Conservation (phyloP, 2,329 filamentous ascomycete genomes). For the Ophiostoma sp. region DNA sequence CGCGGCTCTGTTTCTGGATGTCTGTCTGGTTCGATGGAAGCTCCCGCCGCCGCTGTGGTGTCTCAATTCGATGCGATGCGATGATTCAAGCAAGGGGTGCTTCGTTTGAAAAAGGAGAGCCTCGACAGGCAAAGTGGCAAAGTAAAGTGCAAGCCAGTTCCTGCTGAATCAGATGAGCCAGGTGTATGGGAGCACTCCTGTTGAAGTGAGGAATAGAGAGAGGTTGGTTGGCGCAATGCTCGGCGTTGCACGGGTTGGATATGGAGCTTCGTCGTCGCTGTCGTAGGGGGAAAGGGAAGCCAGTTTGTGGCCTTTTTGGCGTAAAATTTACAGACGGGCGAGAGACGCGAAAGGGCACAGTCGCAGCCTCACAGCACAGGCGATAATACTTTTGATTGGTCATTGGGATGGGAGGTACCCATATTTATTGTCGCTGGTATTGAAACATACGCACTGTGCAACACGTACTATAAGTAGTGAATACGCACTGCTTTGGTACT, state of each 20-base stretch:
- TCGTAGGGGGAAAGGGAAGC: constrained; percentile 12
- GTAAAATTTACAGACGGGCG: constrained; percentile 21
- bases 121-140: constrained; percentile 6
- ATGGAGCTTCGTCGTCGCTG: constrained; percentile 17
- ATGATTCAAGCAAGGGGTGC: constrained; percentile 4
- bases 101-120: constrained; percentile 4
- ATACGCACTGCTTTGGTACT: not conserved
- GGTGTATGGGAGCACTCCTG: not conserved
- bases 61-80: not conserved
- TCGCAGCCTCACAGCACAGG: constrained; percentile 15
- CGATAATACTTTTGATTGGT: not conserved
- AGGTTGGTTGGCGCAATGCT: constrained; percentile 17
- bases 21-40: constrained; percentile 7
- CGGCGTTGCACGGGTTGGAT: constrained; percentile 10
- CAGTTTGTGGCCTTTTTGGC: constrained; percentile 18
- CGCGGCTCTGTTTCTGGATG: not conserved
- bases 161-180: not conserved
- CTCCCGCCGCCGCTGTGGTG: not conserved
- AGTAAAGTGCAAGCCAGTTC: constrained; percentile 5
- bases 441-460: constrained; percentile 11
- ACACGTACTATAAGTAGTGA: not conserved
- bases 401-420: not conserved
- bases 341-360: constrained; percentile 16
- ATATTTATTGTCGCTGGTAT: constrained; percentile 6
- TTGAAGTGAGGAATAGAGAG: constrained; percentile 4